Evolutionary conservation across 345 rosid species (phyloP), one percentile per base, ranked within the genome.

Genomic region (Trapa bicornis): DNA sequence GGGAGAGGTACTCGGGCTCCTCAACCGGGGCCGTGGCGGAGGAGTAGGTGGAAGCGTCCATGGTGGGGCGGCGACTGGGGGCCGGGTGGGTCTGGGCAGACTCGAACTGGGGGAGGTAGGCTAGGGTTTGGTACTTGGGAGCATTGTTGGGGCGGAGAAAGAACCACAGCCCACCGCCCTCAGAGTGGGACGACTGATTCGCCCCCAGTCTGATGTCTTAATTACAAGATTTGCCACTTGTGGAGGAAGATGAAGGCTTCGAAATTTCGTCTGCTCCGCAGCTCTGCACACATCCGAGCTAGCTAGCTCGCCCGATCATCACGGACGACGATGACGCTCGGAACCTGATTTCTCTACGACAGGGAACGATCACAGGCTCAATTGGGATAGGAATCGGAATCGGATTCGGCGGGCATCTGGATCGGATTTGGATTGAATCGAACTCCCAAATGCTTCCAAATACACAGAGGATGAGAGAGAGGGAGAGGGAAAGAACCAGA

Each of bases 1-100:
- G 88, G 47, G 96, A 91, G 0, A 94, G 84, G 74, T 91, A 94
- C 89, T 94, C 99, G 0, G 87, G 96, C 80, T 91, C 99, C 66
- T 94, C 99, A 2, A 68, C 70, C 33, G 89, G 39, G 32, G 81
- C 70, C 35, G 89, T 37, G 36, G 69, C 61, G 67, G 67, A 33
- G 73, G 78, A 54, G 66, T 82, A 62, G 33, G 83, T 96, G 97
- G 90, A 89, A 14, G 76, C 10, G 72, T 43, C 39, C 65, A 71
- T 82, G 70, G 54, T 32, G 39, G 64, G 47, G 35, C 43, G 16
- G 0, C 53, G 53, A 17, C n/a, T 42, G 35, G 83, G 67, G 32
- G 68, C 37, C 77, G 38, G 22, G 58, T 37, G 79, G 42, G 70
- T 32, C 75, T 79, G 66, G 56, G 79, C 22, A 16, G 91, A 68